Conservation (phyloP, 768 basidiomycete genomes). For the Cubamyces lactineus region DNA sequence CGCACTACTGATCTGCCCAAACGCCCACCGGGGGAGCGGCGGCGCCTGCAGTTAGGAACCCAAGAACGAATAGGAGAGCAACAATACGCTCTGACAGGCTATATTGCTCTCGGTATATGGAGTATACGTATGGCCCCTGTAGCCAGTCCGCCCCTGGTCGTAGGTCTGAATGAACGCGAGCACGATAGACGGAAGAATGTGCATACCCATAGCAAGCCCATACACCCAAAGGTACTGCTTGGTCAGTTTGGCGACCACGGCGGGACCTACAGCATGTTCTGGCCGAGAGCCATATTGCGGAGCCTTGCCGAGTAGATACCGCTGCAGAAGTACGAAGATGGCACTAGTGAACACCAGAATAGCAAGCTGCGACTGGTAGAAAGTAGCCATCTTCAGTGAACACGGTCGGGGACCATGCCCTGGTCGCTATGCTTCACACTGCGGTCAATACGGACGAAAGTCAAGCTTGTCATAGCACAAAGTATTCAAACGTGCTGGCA, state of each 20-base stretch:
- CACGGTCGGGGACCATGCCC: no score
- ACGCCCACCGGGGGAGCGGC: conserved; percentile 72
- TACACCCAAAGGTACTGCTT: conserved; percentile 68
- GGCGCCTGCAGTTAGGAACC: conserved; percentile 71
- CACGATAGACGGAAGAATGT: conserved; percentile 7
- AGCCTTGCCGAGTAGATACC: conserved; percentile 25
- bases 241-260: conserved; percentile 28
- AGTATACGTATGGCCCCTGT: conserved; percentile 80
- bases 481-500: not conserved
- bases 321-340: conserved; percentile 26
- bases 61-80: conserved; percentile 76
- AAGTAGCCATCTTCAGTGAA: conserved; percentile 6
- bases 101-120: conserved; percentile 72
- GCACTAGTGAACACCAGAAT: conserved; percentile 28
- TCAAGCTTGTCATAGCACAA: no score
- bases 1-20: conserved; percentile 79
- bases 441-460: no score
- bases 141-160: conserved; percentile 45
- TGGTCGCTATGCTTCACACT: no score
- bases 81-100: conserved; percentile 63
- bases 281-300: not conserved
- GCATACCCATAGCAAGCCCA: conserved; percentile 72
- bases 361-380: conserved; percentile 37
- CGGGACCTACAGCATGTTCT: not conserved
- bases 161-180: not conserved